Conservation (phyloP, 1,139 yeast genomes). For the Yamadazyma buinensis region DNA sequence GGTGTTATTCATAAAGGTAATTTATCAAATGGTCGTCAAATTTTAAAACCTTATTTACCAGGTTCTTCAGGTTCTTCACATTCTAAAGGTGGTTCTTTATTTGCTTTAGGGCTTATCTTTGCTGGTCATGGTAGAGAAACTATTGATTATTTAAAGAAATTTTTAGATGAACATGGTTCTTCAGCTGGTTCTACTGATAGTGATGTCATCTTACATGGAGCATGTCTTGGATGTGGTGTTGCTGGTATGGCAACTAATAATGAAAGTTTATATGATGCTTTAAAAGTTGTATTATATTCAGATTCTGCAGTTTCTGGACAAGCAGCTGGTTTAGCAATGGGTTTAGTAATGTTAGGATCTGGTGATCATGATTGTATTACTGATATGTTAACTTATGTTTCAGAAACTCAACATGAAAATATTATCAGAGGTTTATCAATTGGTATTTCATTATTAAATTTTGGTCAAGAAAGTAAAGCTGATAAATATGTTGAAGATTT, state of each 20-base stretch:
- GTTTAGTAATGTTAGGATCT: conserved; percentile 93
- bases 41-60: conserved; percentile 89
- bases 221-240: conserved; percentile 91
- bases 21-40: conserved; percentile 82
- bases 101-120: conserved; percentile 88
- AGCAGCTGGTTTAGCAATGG: conserved; percentile 97
- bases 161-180: conserved; percentile 65
- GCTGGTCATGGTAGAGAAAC: conserved; percentile 96
- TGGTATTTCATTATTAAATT: conserved; percentile 83
- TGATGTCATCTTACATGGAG: conserved; percentile 92
- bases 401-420: conserved; percentile 94
- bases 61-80: conserved; percentile 77
- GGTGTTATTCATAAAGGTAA: conserved; percentile 98
- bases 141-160: conserved; percentile 71
- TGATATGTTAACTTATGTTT: conserved; percentile 89
- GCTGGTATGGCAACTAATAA: conserved; percentile 94
- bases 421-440: conserved; percentile 88
- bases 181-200: conserved; percentile 69
- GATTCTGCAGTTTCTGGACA: conserved; percentile 96
- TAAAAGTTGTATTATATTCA: conserved; percentile 79
- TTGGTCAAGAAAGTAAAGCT: conserved; percentile 82
- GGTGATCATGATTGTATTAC: conserved; percentile 67
- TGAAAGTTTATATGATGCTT: conserved; percentile 71
- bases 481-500: conserved; percentile 66
- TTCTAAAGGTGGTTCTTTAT: conserved; percentile 94